A percentile compares a stretch with the other conserved stretches of the same genome.
Conservation (phyloP, 352 stramenopile species). For the Pythium diclinum region DNA sequence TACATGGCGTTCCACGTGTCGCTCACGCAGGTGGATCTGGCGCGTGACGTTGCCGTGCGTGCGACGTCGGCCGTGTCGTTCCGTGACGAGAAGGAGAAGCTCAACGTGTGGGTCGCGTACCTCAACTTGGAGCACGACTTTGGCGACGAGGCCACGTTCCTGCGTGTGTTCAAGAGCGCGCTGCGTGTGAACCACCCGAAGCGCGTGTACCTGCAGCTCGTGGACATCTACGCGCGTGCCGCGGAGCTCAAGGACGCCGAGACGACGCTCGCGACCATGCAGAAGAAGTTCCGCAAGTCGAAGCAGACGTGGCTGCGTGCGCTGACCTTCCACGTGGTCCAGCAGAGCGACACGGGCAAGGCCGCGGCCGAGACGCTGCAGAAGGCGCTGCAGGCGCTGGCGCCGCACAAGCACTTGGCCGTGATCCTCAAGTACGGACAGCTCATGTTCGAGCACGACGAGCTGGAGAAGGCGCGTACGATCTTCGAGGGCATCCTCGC, state of each 20-base stretch:
- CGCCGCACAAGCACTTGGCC: constrained; percentile 92
- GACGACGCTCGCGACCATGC: constrained; percentile 78
- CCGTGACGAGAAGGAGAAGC: constrained; percentile 94
- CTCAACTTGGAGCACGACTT: constrained; percentile 97
- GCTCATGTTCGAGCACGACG: constrained; percentile 93
- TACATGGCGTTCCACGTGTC: constrained; percentile 98
- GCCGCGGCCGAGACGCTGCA: constrained; percentile 87
- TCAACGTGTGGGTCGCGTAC: constrained; percentile 96
- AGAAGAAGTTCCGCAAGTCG: constrained; percentile 91
- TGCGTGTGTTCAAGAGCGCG: constrained; percentile 90
- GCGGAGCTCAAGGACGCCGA: constrained; percentile 66
- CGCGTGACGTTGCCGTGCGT: constrained; percentile 90
- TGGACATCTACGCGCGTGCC: constrained; percentile 88
- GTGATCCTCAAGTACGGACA: constrained; percentile 95
- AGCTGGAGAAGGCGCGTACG: constrained; percentile 92
- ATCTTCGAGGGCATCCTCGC: constrained; percentile 94
- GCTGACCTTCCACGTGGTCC: constrained; percentile 84
- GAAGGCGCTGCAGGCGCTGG: constrained; percentile 90
- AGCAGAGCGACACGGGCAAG: constrained; percentile 28
- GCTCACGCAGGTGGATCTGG: constrained; percentile 91
- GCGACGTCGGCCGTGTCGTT: constrained; percentile 94
- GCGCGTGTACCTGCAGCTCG: constrained; percentile 93
- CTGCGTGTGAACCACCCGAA: constrained; percentile 95
- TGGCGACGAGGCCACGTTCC: constrained; percentile 88
- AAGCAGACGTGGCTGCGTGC: constrained; percentile 88